Conservation (phyloP, 257 asterid species). For the Solanum microdontum region DNA sequence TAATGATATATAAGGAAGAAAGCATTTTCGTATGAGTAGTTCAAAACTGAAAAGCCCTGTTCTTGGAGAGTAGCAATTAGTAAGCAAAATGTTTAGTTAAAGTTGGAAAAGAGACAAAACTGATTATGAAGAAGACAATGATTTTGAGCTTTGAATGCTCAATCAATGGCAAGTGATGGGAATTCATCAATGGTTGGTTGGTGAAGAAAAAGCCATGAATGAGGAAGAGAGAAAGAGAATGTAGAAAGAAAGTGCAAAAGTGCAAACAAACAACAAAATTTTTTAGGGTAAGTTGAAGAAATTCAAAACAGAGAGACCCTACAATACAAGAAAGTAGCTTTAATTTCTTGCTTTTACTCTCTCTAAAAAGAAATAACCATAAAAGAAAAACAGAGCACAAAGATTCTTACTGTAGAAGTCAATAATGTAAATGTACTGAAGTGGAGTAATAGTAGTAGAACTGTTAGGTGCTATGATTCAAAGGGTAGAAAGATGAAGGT, state of each 20-base stretch:
- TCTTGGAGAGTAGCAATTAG: not conserved
- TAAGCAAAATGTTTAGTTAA: not conserved
- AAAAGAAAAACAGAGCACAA: not conserved
- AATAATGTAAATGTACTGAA: not conserved
- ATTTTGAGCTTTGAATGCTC: not conserved
- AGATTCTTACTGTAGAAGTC: not conserved
- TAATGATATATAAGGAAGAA: not conserved
- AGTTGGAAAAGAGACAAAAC: not conserved
- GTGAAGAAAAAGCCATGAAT: not conserved
- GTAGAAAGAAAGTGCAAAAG: not conserved
- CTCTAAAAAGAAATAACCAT: not conserved
- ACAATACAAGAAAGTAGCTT: not conserved
- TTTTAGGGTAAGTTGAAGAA: not conserved
- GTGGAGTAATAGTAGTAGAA: not conserved
- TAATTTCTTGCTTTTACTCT: not conserved
- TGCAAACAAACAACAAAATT: not conserved
- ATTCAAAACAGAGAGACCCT: not conserved
- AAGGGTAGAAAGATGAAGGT: not conserved
- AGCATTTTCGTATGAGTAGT: not conserved
- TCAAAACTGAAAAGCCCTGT: not conserved
- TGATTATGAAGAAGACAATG: not conserved
- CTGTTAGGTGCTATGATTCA: not conserved
- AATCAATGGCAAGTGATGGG: not conserved
- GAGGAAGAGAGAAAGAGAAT: not conserved
- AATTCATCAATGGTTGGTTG: not conserved